A percentile compares a stretch with the other conserved stretches of the same genome.
Evolutionary conservation across 768 basidiomycete species (phyloP).

Genomic region (Suillus lakei): DNA sequence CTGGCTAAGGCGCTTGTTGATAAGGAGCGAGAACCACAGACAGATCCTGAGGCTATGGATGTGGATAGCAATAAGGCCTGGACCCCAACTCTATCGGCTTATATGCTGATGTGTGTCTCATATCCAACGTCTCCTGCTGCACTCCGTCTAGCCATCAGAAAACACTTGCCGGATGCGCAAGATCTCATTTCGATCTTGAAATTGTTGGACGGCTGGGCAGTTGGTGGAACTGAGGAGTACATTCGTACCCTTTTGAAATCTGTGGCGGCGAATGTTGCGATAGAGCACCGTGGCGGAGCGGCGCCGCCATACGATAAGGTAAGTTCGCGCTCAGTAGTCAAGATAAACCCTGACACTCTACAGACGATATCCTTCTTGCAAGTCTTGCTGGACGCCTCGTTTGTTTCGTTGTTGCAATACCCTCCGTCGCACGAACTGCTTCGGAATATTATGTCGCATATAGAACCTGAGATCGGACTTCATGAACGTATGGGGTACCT

Average conservation of each 20-base stretch:
- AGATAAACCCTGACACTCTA: conserved; percentile 34
- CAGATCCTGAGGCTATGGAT: conserved; percentile 36
- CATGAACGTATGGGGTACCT: conserved; percentile 58
- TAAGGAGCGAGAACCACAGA: conserved; percentile 35
- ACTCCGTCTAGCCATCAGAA: conserved; percentile 49
- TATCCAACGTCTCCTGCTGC: conserved; percentile 45
- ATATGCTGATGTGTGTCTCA: conserved; percentile 43
- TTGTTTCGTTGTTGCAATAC: conserved; percentile 66
- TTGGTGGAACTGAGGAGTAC: conserved; percentile 40
- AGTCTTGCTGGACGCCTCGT: conserved; percentile 71
- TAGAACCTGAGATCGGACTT: conserved; percentile 59
- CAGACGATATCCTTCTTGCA: conserved; percentile 68
- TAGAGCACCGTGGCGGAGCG: conserved; percentile 4
- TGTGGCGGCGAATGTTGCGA: background rate
- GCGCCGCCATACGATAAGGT: conserved; percentile 14
- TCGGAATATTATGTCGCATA: conserved; percentile 48
- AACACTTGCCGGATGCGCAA: conserved; percentile 42
- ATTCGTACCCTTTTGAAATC: conserved; percentile 8
- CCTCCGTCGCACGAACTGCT: conserved; percentile 50
- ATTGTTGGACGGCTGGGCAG: conserved; percentile 28
- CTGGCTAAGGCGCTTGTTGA: conserved; percentile 50
- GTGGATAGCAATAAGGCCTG: conserved; percentile 37
- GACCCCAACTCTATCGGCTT: conserved; percentile 39
- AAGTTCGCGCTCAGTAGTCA: conserved; percentile 53
- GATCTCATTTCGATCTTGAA: conserved; percentile 43